Conservation (phyloP, 2,329 filamentous ascomycete genomes). For the Apiospora koreana region DNA sequence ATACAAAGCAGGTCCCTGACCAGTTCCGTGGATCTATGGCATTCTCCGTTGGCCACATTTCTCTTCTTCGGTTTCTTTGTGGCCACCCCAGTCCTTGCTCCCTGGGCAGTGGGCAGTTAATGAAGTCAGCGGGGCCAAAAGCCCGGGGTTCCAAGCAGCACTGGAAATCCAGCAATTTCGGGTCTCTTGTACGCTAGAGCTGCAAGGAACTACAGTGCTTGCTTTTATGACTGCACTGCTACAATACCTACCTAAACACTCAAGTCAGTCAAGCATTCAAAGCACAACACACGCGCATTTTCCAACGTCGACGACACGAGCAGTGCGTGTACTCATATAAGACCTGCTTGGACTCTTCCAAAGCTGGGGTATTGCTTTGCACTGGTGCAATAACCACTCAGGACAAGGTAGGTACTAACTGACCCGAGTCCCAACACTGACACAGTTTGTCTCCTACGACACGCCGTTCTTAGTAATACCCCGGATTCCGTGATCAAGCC, state of each 20-base stretch:
- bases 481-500: not conserved
- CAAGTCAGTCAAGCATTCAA: not conserved
- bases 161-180: not conserved
- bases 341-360: not conserved
- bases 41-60: not conserved
- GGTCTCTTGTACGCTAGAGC: not conserved
- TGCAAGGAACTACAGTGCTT: conserved; percentile 6
- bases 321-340: not conserved
- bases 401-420: not conserved
- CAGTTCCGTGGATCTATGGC: not conserved
- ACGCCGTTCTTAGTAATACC: not conserved
- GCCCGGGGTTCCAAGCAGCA: not conserved
- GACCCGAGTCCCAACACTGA: not conserved
- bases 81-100: not conserved
- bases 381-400: not conserved
- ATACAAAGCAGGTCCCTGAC: not conserved
- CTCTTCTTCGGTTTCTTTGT: not conserved
- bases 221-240: not conserved
- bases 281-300: not conserved
- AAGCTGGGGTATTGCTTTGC: not conserved
- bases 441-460: not conserved
- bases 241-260: not conserved
- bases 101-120: conserved; percentile 4
- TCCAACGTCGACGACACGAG: not conserved
- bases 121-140: conserved; percentile 6